Evolutionary conservation across 495 filamentous ascomycete genomes (phyloP), one percentile per base, ranked within the genome.

Genomic region (Lophiotrema nucula): DNA sequence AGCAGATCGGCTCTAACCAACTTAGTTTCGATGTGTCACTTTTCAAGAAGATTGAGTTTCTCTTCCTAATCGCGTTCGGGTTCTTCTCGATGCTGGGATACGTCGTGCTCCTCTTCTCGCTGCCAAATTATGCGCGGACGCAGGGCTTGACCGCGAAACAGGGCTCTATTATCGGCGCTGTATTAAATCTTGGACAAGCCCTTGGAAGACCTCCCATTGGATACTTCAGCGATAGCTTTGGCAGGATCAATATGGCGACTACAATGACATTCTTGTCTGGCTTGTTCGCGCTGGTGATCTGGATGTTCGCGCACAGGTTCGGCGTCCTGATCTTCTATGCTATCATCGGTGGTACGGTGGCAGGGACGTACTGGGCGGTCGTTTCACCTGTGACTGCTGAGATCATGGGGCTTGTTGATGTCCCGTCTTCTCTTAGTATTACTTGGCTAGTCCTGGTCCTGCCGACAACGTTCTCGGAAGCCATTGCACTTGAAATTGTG

Each of bases 351-450:
- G 88, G 89, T 10, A 77, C 75, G 15, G 83, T 91, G 12, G 79
- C 86, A 4, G 89, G 88, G 23, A 84, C 82, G 0, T 88, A 88
- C 64, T 91, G 88, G 87, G 82, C 84, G 4, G 35, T 82, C 4
- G 74, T 88, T 18, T 84, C 78, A 2, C 90, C 90, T 0, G 84
- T 95, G 12, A 77, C 83, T 18, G 85, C 86, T 0, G 90, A 95
- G 67, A 83, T 93, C 19, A 83, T 93, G 28, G 88, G 88, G 2
- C 65, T 95, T 12, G 75, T 78, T 62, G 74, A 89, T 42, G 74
- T 92, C 2, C 89, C 89, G 23, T 81, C 86, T 31, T 83, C 81
- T 0, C 70, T 93, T 19, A 87, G 84, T 27, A 82, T 93, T n/a
- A 80, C 82, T 18, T 95, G 90, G 90, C 67, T 93, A 18, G 70